Percentiles rank a stretch among this genome's conserved stretches.
Evolutionary conservation across 768 basidiomycete species (phyloP).

Genomic region (Mycena floridula): DNA sequence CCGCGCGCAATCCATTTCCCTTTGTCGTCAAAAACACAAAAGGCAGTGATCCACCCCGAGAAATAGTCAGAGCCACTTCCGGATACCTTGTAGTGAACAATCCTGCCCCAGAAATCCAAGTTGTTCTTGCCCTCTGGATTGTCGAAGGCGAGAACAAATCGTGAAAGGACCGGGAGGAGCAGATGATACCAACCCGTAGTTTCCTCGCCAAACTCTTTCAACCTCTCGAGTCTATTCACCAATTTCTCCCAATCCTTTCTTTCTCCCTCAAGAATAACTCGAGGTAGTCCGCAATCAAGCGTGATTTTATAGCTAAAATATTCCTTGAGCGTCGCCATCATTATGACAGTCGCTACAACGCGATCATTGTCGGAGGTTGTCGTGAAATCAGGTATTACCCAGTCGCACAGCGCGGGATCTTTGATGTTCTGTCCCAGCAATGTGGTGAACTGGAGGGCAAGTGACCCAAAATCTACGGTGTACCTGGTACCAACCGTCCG

Average conservation of each 20-base stretch:
- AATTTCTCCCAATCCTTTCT: constrained; percentile 32
- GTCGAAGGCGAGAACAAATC: constrained; percentile 29
- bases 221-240: constrained; percentile 28
- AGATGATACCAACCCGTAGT: constrained; percentile 29
- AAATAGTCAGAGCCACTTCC: constrained; percentile 19
- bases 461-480: constrained; percentile 17
- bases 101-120: constrained; percentile 27
- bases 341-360: constrained; percentile 29
- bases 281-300: constrained; percentile 34
- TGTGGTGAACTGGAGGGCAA: constrained; percentile 18
- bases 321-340: constrained; percentile 37
- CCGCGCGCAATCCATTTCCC: constrained; percentile 23
- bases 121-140: constrained; percentile 19
- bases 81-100: constrained; percentile 14
- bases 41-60: constrained; percentile 31
- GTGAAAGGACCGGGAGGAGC: constrained; percentile 30
- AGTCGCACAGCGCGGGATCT: constrained; percentile 25
- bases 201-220: constrained; percentile 29
- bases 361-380: constrained; percentile 36
- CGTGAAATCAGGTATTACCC: constrained; percentile 37
- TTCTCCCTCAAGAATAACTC: constrained; percentile 36
- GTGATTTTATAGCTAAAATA: constrained; percentile 29
- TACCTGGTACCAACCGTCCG: constrained; percentile 7
- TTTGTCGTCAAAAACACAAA: constrained; percentile 25
- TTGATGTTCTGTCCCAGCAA: constrained; percentile 21